Evolutionary conservation across 2,329 filamentous ascomycete genomes (phyloP).

Genomic region (Emergomyces africanus): DNA sequence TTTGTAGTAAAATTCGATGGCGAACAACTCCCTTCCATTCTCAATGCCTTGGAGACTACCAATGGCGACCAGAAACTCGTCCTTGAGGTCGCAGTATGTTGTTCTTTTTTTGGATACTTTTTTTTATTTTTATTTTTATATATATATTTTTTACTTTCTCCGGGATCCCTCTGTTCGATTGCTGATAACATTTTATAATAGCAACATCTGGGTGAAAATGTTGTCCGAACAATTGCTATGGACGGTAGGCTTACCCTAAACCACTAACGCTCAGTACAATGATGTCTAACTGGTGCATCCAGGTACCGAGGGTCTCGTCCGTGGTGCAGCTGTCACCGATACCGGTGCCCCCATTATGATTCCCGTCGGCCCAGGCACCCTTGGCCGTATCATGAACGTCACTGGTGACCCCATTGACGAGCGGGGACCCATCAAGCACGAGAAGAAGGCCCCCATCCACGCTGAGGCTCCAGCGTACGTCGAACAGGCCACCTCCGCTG

Average conservation of each 20-base stretch:
- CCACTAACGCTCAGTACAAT: not conserved
- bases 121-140: not conserved
- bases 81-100: conserved; percentile 85
- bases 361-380: conserved; percentile 81
- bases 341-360: conserved; percentile 94
- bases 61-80: conserved; percentile 92
- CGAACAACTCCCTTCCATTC: conserved; percentile 87
- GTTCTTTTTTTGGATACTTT: conserved; percentile 4
- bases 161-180: not conserved
- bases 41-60: conserved; percentile 85
- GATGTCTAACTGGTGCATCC: conserved; percentile 5
- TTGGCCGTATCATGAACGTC: conserved; percentile 99
- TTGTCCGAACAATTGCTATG: conserved; percentile 99
- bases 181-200: conserved; percentile 32
- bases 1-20: conserved; percentile 89
- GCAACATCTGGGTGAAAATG: conserved; percentile 99
- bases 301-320: conserved; percentile 99
- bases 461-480: conserved; percentile 82
- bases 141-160: no score
- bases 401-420: conserved; percentile 99
- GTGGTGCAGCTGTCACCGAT: conserved; percentile 73
- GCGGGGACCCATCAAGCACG: conserved; percentile 92
- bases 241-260: conserved; percentile 57
- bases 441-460: conserved; percentile 84
- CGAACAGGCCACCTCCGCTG: conserved; percentile 91